Conservation (phyloP, 2,329 filamentous ascomycete species). For the Fusarium verrucosum region DNA sequence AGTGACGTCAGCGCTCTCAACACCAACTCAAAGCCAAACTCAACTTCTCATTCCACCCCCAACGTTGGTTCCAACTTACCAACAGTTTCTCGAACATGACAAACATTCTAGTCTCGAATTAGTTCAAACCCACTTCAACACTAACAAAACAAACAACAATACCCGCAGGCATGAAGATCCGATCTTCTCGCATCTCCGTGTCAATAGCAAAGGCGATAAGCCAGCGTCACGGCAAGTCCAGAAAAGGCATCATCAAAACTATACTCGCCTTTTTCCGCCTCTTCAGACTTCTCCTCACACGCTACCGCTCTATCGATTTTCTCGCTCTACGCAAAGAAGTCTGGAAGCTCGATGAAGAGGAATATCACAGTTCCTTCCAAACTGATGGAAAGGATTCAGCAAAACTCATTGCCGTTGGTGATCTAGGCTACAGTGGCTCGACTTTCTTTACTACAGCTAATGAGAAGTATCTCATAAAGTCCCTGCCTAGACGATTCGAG, state of each 20-base stretch:
- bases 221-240: conserved; percentile 48
- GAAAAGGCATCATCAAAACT: conserved; percentile 44
- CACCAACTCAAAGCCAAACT: not conserved
- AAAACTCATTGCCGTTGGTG: conserved; percentile 65
- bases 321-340: conserved; percentile 43
- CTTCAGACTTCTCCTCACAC: conserved; percentile 47
- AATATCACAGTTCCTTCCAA: conserved; percentile 52
- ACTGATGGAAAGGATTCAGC: conserved; percentile 41
- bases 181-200: conserved; percentile 60
- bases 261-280: conserved; percentile 49
- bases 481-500: conserved; percentile 74
- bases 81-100: conserved; percentile 10
- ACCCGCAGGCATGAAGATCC: conserved; percentile 45
- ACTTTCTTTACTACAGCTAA: conserved; percentile 77
- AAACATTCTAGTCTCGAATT: not conserved
- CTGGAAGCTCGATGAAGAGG: conserved; percentile 50
- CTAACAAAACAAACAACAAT: not conserved
- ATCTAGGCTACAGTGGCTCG: conserved; percentile 79
- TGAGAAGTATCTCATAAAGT: conserved; percentile 75
- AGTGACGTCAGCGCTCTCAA: conserved; percentile 32
- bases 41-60: not conserved
- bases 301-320: conserved; percentile 46
- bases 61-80: not conserved
- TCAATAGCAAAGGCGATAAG: conserved; percentile 65
- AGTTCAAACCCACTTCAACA: not conserved